phyloP scores from a whole-genome alignment of 495 filamentous ascomycete species.

The Filosporella fistucella region DNA sequence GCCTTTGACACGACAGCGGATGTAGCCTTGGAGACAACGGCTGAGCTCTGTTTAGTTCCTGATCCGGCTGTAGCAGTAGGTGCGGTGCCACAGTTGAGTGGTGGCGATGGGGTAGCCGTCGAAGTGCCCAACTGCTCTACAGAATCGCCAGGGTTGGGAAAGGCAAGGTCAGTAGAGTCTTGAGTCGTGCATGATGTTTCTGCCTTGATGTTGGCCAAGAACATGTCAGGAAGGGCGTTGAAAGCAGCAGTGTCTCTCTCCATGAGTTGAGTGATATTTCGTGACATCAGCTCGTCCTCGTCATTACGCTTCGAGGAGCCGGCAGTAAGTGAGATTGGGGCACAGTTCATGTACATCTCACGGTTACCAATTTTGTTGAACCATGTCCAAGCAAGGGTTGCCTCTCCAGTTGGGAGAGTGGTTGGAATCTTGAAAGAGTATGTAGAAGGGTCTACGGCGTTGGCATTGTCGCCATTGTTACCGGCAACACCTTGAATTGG shows the following conservation, averaged over 20 bases:
- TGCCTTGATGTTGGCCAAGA: conserved; percentile 70
- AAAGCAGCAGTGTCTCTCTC: conserved; percentile 35
- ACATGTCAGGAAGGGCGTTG: conserved; percentile 69
- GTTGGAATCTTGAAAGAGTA: conserved; percentile 57
- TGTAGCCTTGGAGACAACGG: neutral
- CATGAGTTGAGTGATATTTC: conserved; percentile 7
- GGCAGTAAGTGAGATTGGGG: conserved; percentile 59
- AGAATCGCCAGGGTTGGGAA: conserved; percentile 52
- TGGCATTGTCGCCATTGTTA: conserved; percentile 29
- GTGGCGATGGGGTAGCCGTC: neutral
- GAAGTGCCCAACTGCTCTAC: conserved; percentile 33
- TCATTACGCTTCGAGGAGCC: conserved; percentile 35
- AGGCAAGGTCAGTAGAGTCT: conserved; percentile 38
- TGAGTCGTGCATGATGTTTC: conserved; percentile 46
- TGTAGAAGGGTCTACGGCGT: conserved; percentile 23
- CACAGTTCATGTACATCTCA: conserved; percentile 97
- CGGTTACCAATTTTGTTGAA: conserved; percentile 78
- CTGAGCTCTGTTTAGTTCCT: neutral
- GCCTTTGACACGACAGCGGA: conserved; percentile 10
- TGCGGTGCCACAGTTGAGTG: neutral
- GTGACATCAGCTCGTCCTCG: conserved; percentile 11
- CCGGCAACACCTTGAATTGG: conserved; percentile 47
- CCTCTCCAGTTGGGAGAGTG: conserved; percentile 53
- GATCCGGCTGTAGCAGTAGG: neutral
- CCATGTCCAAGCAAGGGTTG: conserved; percentile 81